Evolutionary conservation across 176 grass and related monocot genomes (phyloP).

Genomic region (Leersia perrieri): DNA sequence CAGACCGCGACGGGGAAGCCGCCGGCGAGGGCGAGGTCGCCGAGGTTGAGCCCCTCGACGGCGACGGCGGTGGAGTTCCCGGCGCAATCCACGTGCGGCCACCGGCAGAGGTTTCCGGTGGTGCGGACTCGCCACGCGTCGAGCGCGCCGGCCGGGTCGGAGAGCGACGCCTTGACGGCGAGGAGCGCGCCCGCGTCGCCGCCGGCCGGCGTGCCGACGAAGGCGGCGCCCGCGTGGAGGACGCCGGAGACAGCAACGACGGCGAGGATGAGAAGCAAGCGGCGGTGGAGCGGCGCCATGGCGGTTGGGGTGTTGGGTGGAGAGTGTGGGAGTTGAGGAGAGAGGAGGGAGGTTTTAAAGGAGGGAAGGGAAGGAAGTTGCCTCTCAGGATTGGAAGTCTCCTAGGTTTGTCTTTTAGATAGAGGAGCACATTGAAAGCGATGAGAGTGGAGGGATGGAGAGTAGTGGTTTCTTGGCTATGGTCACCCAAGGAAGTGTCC

Average conservation of each 20-base stretch:
- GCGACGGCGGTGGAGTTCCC: neutral
- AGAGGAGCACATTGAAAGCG: neutral
- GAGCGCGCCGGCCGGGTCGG: slow-evolving; percentile 47
- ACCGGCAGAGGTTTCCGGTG: slow-evolving; percentile 49
- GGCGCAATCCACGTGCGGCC: slow-evolving; percentile 62
- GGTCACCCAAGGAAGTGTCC: neutral
- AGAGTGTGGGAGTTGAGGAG: slow-evolving; percentile 14
- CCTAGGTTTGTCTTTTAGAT: slow-evolving; percentile 23
- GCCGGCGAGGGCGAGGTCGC: slow-evolving; percentile 35
- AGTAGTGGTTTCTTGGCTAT: neutral
- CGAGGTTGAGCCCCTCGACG: slow-evolving; percentile 44
- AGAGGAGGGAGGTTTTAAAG: slow-evolving; percentile 37
- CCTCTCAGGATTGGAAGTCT: slow-evolving; percentile 24
- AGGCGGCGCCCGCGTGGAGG: neutral
- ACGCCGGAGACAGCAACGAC: neutral
- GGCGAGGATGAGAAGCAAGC: slow-evolving; percentile 19
- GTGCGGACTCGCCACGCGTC: slow-evolving; percentile 35
- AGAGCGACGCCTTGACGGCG: slow-evolving; percentile 33
- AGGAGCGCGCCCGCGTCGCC: slow-evolving; percentile 52
- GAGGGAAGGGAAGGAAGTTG: slow-evolving; percentile 26
- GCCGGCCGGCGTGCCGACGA: neutral
- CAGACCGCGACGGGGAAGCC: slow-evolving; percentile 57
- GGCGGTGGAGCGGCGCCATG: slow-evolving; percentile 31
- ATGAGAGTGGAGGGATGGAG: neutral
- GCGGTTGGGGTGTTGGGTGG: slow-evolving; percentile 19